Evolutionary conservation across 768 basidiomycete genomes (phyloP), one percentile per base, ranked within the genome.

Genomic region (Collybiopsis luxurians): DNA sequence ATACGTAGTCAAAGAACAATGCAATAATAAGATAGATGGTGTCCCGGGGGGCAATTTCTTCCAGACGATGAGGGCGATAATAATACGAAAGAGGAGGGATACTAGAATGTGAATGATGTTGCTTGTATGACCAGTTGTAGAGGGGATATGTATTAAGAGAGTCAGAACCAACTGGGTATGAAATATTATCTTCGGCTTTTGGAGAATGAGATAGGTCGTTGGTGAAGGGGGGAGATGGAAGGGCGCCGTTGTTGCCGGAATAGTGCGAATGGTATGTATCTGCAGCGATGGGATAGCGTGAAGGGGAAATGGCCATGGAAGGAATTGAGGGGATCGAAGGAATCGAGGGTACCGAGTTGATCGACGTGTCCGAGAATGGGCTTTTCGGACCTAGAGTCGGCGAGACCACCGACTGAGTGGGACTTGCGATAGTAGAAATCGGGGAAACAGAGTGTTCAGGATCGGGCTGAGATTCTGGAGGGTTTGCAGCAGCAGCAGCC

Each of bases 1-100:
- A 94, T 47, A 95, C 91, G 67, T 92, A 96, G 69, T 95, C 94
- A 67, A 95, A 96, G 75, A 93, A 97, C 12, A 95, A 82, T 38
- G 87, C 81, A 60, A 95, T 86, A 62, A 96, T 89, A 58, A 90
- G 83, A 39, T 84, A 82, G 47, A 95, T 86, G 4, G 87, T 89
- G 57, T 90, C 87, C 53, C 90, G 79, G 19, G 90, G 89, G 10
- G 92, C 89, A 53, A 95, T 83, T 58, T 90, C 86, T 65, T 94
- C 90, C 45, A 96, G 75, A 31, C 89, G 79, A 65, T 86, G 87
- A 1, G 87, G 80, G n/a, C 86, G 81, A 66, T 85, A 87, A 67
- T 86, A 87, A 65, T 82, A 82, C 0, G 86, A 86, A 28, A 92
- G 79, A n/a, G 89, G 83, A 15, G 84, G 83, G 39, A 81, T 70